phyloP scores from a whole-genome alignment of 1,139 yeast genomes.

The Geotrichum bryndzae region DNA sequence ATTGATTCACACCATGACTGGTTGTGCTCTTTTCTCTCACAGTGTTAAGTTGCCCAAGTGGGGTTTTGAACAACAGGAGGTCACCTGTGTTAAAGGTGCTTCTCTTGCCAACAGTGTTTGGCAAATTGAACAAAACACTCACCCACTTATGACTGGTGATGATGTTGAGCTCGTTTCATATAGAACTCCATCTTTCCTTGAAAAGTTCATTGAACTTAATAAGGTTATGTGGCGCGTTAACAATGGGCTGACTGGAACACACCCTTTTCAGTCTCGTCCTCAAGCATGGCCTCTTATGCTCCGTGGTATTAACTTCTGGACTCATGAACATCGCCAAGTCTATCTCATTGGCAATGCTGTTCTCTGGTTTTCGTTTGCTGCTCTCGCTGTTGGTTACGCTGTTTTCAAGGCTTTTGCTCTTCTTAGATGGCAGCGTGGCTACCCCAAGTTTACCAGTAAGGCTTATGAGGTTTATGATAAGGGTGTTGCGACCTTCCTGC shows the following conservation, averaged over 20 bases:
- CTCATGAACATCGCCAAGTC: conserved; percentile 64
- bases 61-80: conserved; percentile 98
- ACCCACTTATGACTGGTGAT: conserved; percentile 34
- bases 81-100: conserved; percentile 84
- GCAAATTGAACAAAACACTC: conserved; percentile 74
- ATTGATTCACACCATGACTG: conserved; percentile 83
- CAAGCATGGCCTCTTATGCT: conserved; percentile 79
- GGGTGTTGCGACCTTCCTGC: conserved; percentile 58
- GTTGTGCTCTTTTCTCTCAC: conserved; percentile 84
- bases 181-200: conserved; percentile 54
- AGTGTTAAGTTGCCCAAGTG: conserved; percentile 83
- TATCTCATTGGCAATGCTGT: conserved; percentile 88
- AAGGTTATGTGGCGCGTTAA: conserved; percentile 88
- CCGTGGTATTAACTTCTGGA: conserved; percentile 97
- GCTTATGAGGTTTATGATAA: conserved; percentile 65
- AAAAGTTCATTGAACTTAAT: conserved; percentile 74
- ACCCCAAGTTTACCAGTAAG: conserved; percentile 40
- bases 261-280: conserved; percentile 84
- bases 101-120: conserved; percentile 67
- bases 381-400: conserved; percentile 49
- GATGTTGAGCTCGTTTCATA: conserved; percentile 56
- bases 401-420: conserved; percentile 50
- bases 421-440: conserved; percentile 66
- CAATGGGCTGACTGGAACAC: conserved; percentile 76
- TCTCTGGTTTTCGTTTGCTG: conserved; percentile 82